Evolutionary conservation across 164 flowering plant genomes (phyloP).

Genomic region (Chloranthus sessilifolius): DNA sequence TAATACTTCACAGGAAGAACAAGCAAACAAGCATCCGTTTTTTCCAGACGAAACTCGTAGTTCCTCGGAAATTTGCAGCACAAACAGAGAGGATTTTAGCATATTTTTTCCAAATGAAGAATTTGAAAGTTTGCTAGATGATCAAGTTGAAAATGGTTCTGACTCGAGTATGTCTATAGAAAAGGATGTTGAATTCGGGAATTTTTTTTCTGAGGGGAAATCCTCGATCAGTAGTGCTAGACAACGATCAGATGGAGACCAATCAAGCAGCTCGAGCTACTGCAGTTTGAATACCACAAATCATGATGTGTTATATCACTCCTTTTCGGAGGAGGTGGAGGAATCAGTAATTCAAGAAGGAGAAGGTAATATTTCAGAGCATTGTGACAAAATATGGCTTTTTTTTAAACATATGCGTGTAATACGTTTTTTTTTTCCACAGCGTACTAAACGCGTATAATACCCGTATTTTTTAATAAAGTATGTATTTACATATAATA

Average conservation of each 20-base stretch:
- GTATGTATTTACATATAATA: too few species aligned
- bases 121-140: conserved; percentile 1
- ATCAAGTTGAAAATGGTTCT: conserved; percentile 6
- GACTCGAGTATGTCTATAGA: background rate
- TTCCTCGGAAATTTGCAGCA: background rate
- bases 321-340: too few species aligned
- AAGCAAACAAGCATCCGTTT: background rate
- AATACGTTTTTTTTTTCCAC: too few species aligned
- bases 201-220: background rate
- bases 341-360: background rate
- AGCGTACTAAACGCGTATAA: too few species aligned
- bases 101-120: background rate
- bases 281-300: background rate
- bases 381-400: too few species aligned
- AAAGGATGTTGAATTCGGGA: background rate
- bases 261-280: background rate
- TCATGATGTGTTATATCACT: background rate
- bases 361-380: background rate
- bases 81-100: background rate
- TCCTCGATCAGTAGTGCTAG: background rate
- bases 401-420: too few species aligned
- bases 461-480: too few species aligned
- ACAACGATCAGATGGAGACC: background rate
- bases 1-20: conserved; percentile 1
- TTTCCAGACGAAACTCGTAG: conserved; percentile 4